These are phyloP conservation scores for Camellia granthamiana DNA, from an alignment of 148 eudicot species.

Conservation along the genomic window DNA sequence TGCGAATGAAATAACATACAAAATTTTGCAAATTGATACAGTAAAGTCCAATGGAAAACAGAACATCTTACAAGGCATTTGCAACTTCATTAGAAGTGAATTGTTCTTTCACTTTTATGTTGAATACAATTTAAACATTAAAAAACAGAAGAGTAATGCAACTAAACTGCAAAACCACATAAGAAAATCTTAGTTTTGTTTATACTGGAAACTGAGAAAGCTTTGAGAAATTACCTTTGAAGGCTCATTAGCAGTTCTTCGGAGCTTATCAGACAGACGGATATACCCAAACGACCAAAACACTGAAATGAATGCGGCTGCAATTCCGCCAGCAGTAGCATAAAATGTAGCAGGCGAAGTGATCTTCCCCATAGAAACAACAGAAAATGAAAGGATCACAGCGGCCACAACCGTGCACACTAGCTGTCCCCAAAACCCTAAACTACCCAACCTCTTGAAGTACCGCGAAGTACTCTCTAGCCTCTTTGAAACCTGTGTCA, in stretches of 20 bases:
- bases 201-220: neutral
- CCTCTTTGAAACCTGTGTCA: slow-evolving; percentile 70
- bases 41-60: neutral
- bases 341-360: slow-evolving; percentile 78
- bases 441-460: slow-evolving; percentile 82
- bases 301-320: slow-evolving; percentile 84
- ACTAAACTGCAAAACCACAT: neutral
- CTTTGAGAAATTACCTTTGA: slow-evolving; percentile 57
- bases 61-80: neutral
- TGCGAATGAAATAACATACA: neutral
- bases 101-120: neutral
- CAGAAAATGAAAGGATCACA: slow-evolving; percentile 85
- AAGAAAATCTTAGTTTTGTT: neutral
- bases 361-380: slow-evolving; percentile 70
- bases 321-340: slow-evolving; percentile 82
- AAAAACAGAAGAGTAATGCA: neutral
- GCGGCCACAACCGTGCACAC: slow-evolving; percentile 76
- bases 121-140: neutral
- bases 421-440: slow-evolving; percentile 92
- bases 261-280: slow-evolving; percentile 78
- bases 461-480: slow-evolving; percentile 73
- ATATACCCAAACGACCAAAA: slow-evolving; percentile 93
- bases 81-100: neutral
- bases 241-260: slow-evolving; percentile 76
- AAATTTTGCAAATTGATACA: neutral